A percentile compares a stretch with the other conserved stretches of the same genome.
Conservation (phyloP, 768 basidiomycete genomes). For the Auriculariales sp. region DNA sequence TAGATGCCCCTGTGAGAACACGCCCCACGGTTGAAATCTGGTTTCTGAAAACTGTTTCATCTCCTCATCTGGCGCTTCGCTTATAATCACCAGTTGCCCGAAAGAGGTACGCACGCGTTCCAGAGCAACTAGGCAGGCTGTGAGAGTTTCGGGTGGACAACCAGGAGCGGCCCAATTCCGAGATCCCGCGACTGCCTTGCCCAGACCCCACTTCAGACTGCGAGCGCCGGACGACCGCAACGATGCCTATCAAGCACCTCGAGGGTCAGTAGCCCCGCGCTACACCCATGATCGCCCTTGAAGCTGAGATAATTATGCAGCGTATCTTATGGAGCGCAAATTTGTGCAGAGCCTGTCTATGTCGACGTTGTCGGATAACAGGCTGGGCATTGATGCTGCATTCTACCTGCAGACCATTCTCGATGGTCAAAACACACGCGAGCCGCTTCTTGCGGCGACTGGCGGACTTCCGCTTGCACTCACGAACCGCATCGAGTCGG, state of each 20-base stretch:
- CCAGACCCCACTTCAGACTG: too few species aligned
- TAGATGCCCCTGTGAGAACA: too few species aligned
- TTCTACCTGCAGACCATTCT: slow-evolving; percentile 74
- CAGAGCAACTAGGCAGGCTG: too few species aligned
- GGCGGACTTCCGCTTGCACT: slow-evolving; percentile 89
- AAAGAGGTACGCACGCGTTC: too few species aligned
- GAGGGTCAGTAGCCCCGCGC: slow-evolving; percentile 42
- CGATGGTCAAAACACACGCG: slow-evolving; percentile 61
- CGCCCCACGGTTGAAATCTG: too few species aligned
- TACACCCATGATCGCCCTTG: not conserved
- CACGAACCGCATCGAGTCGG: slow-evolving; percentile 75
- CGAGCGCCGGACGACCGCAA: not conserved
- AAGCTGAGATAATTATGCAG: slow-evolving; percentile 23
- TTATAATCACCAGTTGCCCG: too few species aligned
- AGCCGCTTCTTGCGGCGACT: slow-evolving; percentile 86
- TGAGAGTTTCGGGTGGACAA: too few species aligned
- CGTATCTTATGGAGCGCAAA: slow-evolving; percentile 76
- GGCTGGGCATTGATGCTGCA: slow-evolving; percentile 92
- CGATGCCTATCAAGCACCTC: slow-evolving; percentile 73
- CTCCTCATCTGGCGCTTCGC: too few species aligned
- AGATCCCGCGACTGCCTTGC: too few species aligned
- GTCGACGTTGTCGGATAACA: slow-evolving; percentile 71
- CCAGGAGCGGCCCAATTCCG: too few species aligned
- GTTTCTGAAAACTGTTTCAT: too few species aligned
- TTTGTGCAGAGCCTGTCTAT: slow-evolving; percentile 74